A percentile compares a stretch with the other conserved stretches of the same genome.
phyloP scores from a whole-genome alignment of 495 filamentous ascomycete species.

The Mycothermus thermophilus region DNA sequence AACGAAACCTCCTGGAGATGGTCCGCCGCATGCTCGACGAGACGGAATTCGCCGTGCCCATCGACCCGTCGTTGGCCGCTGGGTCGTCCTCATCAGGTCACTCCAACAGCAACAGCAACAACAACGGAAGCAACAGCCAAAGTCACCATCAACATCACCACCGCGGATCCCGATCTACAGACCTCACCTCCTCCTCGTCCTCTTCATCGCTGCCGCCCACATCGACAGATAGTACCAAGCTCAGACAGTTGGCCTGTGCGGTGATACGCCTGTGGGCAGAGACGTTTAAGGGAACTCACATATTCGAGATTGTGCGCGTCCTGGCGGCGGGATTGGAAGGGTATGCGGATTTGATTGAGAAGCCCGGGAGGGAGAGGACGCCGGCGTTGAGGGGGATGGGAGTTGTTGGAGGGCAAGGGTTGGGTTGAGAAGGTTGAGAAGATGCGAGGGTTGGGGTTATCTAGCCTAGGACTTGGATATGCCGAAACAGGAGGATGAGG shows the following conservation, averaged over 20 bases:
- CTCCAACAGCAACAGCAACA: no score
- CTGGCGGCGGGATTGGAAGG: slow-evolving; percentile 48
- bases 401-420: slow-evolving; percentile 8
- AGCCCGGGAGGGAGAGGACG: slow-evolving; percentile 31
- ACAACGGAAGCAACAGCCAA: slow-evolving; percentile 9
- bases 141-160: slow-evolving; percentile 21
- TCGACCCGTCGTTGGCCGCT: slow-evolving; percentile 35
- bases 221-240: slow-evolving; percentile 34
- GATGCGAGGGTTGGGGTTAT: no score
- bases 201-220: background rate
- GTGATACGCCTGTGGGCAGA: slow-evolving; percentile 55
- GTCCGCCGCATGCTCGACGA: slow-evolving; percentile 64
- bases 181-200: slow-evolving; percentile 13
- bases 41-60: slow-evolving; percentile 54
- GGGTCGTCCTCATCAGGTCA: slow-evolving; percentile 13
- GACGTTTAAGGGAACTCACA: slow-evolving; percentile 52
- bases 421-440: no score
- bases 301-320: slow-evolving; percentile 52
- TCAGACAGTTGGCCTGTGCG: slow-evolving; percentile 46
- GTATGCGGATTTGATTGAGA: slow-evolving; percentile 52
- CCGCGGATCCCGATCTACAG: no score
- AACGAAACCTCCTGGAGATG: slow-evolving; percentile 50
- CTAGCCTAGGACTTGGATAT: no score
- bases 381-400: slow-evolving; percentile 25
- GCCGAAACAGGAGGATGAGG: no score